Base-by-base conservation (phyloP, 2,329 filamentous ascomycete species). In the Hirsutella thompsonii region DNA sequence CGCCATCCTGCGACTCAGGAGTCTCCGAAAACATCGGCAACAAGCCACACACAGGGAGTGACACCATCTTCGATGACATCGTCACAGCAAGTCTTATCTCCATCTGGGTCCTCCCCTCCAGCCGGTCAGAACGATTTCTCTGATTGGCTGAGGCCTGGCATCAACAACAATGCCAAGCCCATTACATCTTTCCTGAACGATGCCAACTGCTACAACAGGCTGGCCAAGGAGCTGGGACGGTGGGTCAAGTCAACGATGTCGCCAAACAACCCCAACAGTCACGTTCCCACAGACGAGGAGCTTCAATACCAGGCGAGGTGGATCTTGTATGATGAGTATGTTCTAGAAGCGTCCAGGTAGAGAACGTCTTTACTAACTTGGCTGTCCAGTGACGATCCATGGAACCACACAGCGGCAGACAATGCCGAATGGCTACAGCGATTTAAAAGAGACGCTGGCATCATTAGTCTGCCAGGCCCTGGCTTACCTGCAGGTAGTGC, bases 351-450 rank as follows among this genome's bases (percentile, higher is more conserved):
- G 4, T 14, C 14, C 32, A 8, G 29, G 32, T 16, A 4, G 8
- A 16, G 32, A 18, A 33, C 6, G 6, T 11, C 23, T 26, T 26
- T 6, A n/a, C 32, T 23, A 26, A 26, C 18, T 13, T 18, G 23
- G 8, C 14, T 11, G 5, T 14, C 1, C 36, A 76, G 72, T 42
- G 76, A 79, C 42, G 76, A 79, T 49, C 72, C 73, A 2, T 79
- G 74, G 71, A 79, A 80, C 52, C 70, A 76, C 48, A 80, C 76
- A 0, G 72, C 73, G 1, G 75, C 75, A 23, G 76, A 80, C 50
- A 79, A 80, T 47, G 66, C 64, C 1, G 75, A 80, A 55, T 81
- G 76, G 76, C 63, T 81, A 11, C 64, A 68, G 42, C 68, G 75
- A 36, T 79, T 81, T 60, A 80, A 81, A 55, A 67, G 73, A 10